These are phyloP conservation scores for Bipolaris bicolor DNA, from an alignment of 2,329 filamentous ascomycete species.

Conservation along the genomic window DNA sequence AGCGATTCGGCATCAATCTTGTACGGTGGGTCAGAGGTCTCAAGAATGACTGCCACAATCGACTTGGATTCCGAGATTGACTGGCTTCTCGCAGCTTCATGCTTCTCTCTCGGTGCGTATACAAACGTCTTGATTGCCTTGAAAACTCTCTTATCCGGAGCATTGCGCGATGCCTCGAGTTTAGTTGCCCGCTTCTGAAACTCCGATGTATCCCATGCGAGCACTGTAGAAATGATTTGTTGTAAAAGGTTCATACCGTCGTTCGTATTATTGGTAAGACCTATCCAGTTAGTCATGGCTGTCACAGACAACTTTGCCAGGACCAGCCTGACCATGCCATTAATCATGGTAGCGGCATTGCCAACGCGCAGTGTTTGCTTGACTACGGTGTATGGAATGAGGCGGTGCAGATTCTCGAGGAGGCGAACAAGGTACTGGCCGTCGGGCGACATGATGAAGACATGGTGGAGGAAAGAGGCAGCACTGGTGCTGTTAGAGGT, in stretches of 20 bases:
- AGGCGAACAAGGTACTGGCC: conserved; percentile 76
- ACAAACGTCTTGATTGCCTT: conserved; percentile 66
- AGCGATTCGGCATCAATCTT: conserved; percentile 54
- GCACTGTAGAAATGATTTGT: conserved; percentile 73
- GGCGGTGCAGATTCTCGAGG: conserved; percentile 70
- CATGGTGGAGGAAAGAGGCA: conserved; percentile 75
- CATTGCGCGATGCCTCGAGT: conserved; percentile 67
- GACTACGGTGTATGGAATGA: conserved; percentile 74
- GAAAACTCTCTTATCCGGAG: conserved; percentile 66
- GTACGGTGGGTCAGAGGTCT: conserved; percentile 52
- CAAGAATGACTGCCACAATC: conserved; percentile 71
- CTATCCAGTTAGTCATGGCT: conserved; percentile 79
- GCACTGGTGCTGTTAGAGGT: conserved; percentile 56
- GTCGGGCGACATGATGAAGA: conserved; percentile 74
- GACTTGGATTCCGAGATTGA: conserved; percentile 64
- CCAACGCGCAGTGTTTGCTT: conserved; percentile 76
- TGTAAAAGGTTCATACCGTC: conserved; percentile 84
- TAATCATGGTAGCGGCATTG: conserved; percentile 83
- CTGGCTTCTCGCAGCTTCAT: conserved; percentile 63
- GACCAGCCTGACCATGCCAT: conserved; percentile 72
- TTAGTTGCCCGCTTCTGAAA: conserved; percentile 69
- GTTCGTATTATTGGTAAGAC: conserved; percentile 71
- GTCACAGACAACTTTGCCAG: conserved; percentile 79
- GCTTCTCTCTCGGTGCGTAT: conserved; percentile 59
- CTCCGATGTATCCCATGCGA: conserved; percentile 74